A percentile compares a stretch with the other conserved stretches of the same genome.
Evolutionary conservation across 2,329 filamentous ascomycete genomes (phyloP).

Genomic region (Hypomyces perniciosus): DNA sequence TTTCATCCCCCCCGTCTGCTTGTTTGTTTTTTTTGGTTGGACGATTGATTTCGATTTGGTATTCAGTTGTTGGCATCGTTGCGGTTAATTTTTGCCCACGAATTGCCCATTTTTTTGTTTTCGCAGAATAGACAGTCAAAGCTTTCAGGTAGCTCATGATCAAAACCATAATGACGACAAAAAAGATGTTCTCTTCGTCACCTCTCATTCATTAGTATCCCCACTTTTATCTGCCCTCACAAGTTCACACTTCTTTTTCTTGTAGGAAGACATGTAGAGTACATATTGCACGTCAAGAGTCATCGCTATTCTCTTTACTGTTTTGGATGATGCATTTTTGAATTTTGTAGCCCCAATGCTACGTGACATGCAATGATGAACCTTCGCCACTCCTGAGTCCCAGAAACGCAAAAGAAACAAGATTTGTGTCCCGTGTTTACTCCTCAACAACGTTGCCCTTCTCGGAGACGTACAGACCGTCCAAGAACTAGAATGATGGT

Average conservation of each 20-base stretch:
- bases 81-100: too few relatives aligned
- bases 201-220: neutral
- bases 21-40: neutral
- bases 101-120: too few relatives aligned
- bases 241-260: neutral
- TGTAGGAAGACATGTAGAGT: conserved; percentile 4
- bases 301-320: conserved; percentile 29
- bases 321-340: conserved; percentile 18
- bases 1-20: neutral
- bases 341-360: conserved; percentile 42
- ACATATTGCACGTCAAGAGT: conserved; percentile 5
- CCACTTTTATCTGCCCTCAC: neutral
- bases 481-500: conserved; percentile 70
- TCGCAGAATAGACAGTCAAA: conserved; percentile 1
- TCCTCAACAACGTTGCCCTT: conserved; percentile 87
- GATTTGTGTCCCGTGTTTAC: conserved; percentile 37
- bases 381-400: conserved; percentile 58
- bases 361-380: conserved; percentile 57
- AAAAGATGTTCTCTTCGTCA: neutral
- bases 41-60: too few relatives aligned
- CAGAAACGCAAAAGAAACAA: conserved; percentile 54
- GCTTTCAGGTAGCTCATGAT: conserved; percentile 1
- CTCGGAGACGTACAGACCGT: conserved; percentile 99
- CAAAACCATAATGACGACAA: neutral
- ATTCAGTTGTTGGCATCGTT: too few relatives aligned